Percentiles rank a stretch among this genome's conserved stretches.
These are phyloP conservation scores for Fusarium circinatum DNA, from an alignment of 2,329 filamentous ascomycete genomes.

Conservation along the genomic window DNA sequence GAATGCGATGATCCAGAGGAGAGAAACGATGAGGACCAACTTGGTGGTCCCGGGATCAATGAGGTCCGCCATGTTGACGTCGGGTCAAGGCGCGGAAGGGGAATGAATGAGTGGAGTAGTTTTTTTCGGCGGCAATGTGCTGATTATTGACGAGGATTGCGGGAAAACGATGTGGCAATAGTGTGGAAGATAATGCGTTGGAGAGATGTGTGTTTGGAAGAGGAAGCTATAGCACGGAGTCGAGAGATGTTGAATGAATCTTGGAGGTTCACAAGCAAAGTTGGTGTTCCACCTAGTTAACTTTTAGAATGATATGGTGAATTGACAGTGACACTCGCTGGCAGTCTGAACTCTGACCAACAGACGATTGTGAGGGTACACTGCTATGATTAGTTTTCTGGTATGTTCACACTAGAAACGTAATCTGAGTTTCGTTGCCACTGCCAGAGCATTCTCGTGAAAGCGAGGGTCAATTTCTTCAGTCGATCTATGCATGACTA, in stretches of 20 bases:
- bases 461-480: accelerated
- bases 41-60: background rate
- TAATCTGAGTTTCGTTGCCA: accelerated
- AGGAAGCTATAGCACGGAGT: background rate
- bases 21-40: background rate
- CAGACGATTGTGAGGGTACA: accelerated
- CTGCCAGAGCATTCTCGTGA: accelerated
- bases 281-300: accelerated
- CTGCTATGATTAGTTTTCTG: too few relatives aligned
- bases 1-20: background rate
- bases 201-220: too few relatives aligned
- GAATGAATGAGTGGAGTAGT: accelerated
- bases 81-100: accelerated
- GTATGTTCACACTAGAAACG: accelerated
- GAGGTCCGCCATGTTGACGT: background rate
- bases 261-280: accelerated
- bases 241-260: too few relatives aligned
- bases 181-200: background rate
- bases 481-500: accelerated
- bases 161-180: accelerated
- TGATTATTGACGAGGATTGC: accelerated
- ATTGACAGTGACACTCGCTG: background rate
- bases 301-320: background rate
- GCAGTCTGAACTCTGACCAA: background rate
- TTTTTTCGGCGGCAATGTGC: accelerated